Base-by-base conservation (phyloP, 2,329 filamentous ascomycete species). In the Microsporum ferrugineum region DNA sequence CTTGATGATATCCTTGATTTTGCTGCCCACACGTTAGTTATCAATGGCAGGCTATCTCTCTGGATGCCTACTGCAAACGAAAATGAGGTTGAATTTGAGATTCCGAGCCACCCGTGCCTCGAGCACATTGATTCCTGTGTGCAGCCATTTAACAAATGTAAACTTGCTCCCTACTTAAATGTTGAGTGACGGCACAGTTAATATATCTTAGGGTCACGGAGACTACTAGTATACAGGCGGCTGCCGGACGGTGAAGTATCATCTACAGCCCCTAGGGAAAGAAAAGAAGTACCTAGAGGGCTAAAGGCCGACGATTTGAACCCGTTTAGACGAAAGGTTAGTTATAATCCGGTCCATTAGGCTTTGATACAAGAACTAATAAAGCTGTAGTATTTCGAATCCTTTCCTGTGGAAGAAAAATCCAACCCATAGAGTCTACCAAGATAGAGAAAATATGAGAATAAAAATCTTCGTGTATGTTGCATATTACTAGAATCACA, bases 41-140 rank as follows among this genome's bases (percentile, higher is more conserved):
- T 89, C 59, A 76, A 84, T 64, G 94, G 90, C 0, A 81, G 94
- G 33, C 73, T 99, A 7, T 89, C 88, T 5, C 95, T 99, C 78
- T 99, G 94, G 94, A 95, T 97, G 89, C 94, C 94, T 0, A 95
- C 91, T 0, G 87, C 90, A 33, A 91, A 89, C 69, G 86, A 88
- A 63, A 83, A 90, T 66, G 82, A 89, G 56, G 82, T 87, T 62
- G 88, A 92, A 70, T 84, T 96, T 27, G 79, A 84, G 0, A 81
- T 92, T 12, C 92, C 92, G 0, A 81, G 79, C 23, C 90, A 97
- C 71, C 87, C 88, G 0, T 84, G 82, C 61, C 76, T 99, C 12
- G 82, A 88, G 68, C 76, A 92, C 29, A 81, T 91, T 23, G 85
- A 82, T 49, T 82, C 91, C 34, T 96, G 91, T 70, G 84, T 88